These are phyloP conservation scores for Trematosphaeria pertusa DNA, from an alignment of 2,329 filamentous ascomycete genomes.

Conservation along the genomic window DNA sequence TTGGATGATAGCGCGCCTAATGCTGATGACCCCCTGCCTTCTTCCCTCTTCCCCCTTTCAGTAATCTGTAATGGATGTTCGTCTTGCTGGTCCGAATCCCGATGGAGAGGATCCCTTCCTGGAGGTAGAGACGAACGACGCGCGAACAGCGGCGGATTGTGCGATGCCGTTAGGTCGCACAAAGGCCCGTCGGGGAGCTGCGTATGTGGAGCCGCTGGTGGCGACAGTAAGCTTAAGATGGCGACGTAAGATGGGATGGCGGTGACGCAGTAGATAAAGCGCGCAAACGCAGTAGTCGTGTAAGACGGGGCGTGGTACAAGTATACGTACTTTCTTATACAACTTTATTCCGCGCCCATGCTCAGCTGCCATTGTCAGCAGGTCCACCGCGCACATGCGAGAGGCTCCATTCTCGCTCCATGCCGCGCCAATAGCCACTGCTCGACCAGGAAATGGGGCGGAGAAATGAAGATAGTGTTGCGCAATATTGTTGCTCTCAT, in stretches of 20 bases:
- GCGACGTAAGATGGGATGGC: conserved; percentile 10
- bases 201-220: conserved; percentile 13
- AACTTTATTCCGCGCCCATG: too few relatives aligned
- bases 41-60: not conserved
- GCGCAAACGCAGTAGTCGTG: conserved; percentile 1
- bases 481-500: conserved; percentile 17
- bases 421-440: conserved; percentile 25
- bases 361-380: conserved; percentile 38
- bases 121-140: not conserved
- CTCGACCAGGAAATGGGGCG: conserved; percentile 16
- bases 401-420: conserved; percentile 20
- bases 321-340: conserved; percentile 9
- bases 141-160: not conserved
- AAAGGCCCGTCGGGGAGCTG: conserved; percentile 14
- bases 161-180: conserved; percentile 14
- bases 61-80: conserved; percentile 11
- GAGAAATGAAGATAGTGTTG: conserved; percentile 18
- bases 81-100: conserved; percentile 1
- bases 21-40: conserved; percentile 5
- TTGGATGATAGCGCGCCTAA: conserved; percentile 1
- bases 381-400: conserved; percentile 27
- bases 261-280: not conserved
- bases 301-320: conserved; percentile 10
- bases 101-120: not conserved
- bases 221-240: conserved; percentile 31